Conservation (phyloP, 2,329 filamentous ascomycete species). For the Metarhizium guizhouense region DNA sequence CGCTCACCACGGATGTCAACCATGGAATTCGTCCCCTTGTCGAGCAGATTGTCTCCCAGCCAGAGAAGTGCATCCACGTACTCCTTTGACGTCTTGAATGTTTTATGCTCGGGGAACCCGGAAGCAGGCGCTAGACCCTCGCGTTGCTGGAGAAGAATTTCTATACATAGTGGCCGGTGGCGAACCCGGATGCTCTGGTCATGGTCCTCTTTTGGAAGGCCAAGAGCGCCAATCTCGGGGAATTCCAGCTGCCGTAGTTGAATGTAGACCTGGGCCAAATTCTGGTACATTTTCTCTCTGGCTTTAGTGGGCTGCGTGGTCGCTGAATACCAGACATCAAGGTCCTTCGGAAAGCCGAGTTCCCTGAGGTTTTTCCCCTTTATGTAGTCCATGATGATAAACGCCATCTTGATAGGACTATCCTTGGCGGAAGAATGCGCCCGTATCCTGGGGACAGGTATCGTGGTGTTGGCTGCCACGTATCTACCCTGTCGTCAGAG, state of each 20-base stretch:
- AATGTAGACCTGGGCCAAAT: not conserved
- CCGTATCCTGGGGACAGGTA: conserved; percentile 8
- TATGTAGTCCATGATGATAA: conserved; percentile 13
- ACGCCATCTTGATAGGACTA: conserved; percentile 5
- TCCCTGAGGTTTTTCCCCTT: conserved; percentile 8
- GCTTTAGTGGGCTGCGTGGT: not conserved
- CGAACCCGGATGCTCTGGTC: not conserved
- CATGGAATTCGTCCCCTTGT: not conserved
- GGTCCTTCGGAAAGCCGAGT: conserved; percentile 3
- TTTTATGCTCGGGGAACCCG: not conserved
- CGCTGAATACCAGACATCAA: too few relatives aligned
- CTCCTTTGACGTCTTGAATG: not conserved
- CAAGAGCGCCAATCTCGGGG: not conserved
- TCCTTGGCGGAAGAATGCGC: conserved; percentile 5
- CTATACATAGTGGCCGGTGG: not conserved
- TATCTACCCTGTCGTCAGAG: conserved; percentile 2
- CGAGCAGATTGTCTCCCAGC: not conserved
- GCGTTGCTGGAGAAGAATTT: not conserved
- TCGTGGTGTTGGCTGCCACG: conserved; percentile 8
- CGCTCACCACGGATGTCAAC: conserved; percentile 6
- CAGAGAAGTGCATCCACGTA: not conserved
- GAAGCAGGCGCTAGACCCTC: not conserved
- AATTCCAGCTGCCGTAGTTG: not conserved
- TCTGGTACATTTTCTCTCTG: not conserved
- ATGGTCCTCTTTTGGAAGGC: not conserved